Percentiles rank a stretch among this genome's conserved stretches.
Evolutionary conservation across 164 flowering plant genomes (phyloP).

Genomic region (Cinnamomum micranthum): DNA sequence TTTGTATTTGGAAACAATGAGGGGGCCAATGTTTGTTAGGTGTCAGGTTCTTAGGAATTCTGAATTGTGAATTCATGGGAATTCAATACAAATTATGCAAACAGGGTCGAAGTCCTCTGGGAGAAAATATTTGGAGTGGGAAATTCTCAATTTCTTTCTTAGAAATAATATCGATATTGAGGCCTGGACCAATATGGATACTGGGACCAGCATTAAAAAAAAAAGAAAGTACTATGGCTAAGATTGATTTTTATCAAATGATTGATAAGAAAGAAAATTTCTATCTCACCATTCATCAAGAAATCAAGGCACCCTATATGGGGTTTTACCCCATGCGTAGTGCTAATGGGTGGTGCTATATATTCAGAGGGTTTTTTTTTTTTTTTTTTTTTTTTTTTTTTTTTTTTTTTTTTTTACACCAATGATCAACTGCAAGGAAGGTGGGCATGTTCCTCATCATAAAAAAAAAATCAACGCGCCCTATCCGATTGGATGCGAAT

Average conservation of each 20-base stretch:
- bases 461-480: not conserved
- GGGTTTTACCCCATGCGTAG: too few relatives aligned
- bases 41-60: too few relatives aligned
- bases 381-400: too few relatives aligned
- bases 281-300: not conserved
- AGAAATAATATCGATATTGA: not conserved
- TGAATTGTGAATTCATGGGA: too few relatives aligned
- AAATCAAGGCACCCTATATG: not conserved
- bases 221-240: not conserved
- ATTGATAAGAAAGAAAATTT: not conserved
- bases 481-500: not conserved
- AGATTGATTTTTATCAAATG: not conserved
- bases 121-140: conserved; percentile 2
- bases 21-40: too few relatives aligned
- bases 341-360: too few relatives aligned
- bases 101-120: not conserved
- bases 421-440: too few relatives aligned
- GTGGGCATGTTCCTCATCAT: too few relatives aligned
- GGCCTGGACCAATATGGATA: not conserved
- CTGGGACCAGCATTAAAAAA: not conserved
- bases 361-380: too few relatives aligned
- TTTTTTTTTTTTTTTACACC: too few relatives aligned
- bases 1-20: too few relatives aligned
- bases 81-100: too few relatives aligned
- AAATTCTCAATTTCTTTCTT: not conserved